Base-by-base conservation (phyloP, 2,329 filamentous ascomycete species). In the Dothidotthia symphoricarpi region DNA sequence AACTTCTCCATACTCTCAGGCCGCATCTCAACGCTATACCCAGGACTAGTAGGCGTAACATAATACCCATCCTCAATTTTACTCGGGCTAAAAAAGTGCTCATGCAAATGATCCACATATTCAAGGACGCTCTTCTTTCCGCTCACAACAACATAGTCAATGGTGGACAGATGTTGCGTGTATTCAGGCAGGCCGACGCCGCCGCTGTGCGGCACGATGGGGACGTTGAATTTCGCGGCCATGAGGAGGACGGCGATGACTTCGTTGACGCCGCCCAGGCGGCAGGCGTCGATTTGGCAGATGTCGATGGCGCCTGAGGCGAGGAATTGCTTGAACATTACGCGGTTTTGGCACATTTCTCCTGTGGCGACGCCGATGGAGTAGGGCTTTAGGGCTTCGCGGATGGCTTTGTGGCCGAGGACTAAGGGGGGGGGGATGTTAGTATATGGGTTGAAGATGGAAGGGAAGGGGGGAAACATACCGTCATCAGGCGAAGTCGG, bases 21-120 rank as follows among this genome's bases (percentile, higher is more conserved):
- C 78, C 87, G 91, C 88, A 95, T 95, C 79, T 95, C 88, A 2
- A 95, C 89, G 60, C 86, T 90, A 68, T 95, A 95, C 0, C 89
- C 89, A 0, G 89, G 77, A 63, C 88, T 82, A 47, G 72, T 83
- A 0, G 90, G 89, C 1, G 90, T 95, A 51, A 86, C 85, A 70
- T 94, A 94, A 69, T 88, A 93, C 3, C 89, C 90, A 51, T 89
- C 83, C 69, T 83, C 81, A 57, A 95, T 88, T 39, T 83, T 77
- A 2, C 82, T 78, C 1, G 89, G 89, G 67, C 95, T 78, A 60
- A 88, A 73, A 66, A 95, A 95, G 71, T 95, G 89, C 76, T 95
- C 89, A 68, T 95, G 90, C 59, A 95, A 70, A 69, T 95, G 88
- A 64, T 95, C 89, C 16, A 95, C 88, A 68, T 90, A 95, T 74